Conservation (phyloP, 345 rosid genomes). For the Aegle marmelos region DNA sequence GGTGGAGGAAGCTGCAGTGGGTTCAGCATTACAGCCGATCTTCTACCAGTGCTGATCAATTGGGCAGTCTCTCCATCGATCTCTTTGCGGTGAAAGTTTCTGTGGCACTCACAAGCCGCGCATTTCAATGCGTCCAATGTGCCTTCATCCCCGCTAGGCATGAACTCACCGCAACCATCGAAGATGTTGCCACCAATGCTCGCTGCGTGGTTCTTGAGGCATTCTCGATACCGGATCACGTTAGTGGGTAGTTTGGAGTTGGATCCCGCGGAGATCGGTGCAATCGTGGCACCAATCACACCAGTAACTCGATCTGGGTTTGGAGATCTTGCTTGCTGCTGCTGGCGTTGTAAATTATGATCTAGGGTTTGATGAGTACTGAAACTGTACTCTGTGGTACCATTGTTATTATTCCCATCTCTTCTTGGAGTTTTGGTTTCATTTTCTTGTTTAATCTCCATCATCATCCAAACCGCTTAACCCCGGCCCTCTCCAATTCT, state of each 20-base stretch:
- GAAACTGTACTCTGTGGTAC: conserved; percentile 36
- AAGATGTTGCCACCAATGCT: conserved; percentile 72
- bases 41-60: conserved; percentile 16
- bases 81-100: conserved; percentile 90
- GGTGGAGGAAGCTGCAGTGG: conserved; percentile 60
- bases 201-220: conserved; percentile 91
- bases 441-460: conserved; percentile 49
- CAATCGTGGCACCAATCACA: conserved; percentile 15
- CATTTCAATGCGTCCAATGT: conserved; percentile 76
- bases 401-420: conserved; percentile 45
- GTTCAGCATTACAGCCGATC: conserved; percentile 34
- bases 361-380: conserved; percentile 73
- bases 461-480: not conserved
- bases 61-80: conserved; percentile 44
- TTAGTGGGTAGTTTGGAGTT: conserved; percentile 30
- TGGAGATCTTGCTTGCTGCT: conserved; percentile 27
- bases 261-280: conserved; percentile 29
- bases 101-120: conserved; percentile 95
- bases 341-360: conserved; percentile 32
- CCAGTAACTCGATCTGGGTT: conserved; percentile 35
- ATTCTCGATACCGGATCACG: conserved; percentile 57
- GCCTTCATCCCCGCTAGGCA: conserved; percentile 95
- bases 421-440: conserved; percentile 38
- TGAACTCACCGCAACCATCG: conserved; percentile 98
- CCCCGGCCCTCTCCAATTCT: not conserved